These are phyloP conservation scores for Chrysosporium keratinophilum DNA, from an alignment of 2,329 filamentous ascomycete genomes.

Conservation along the genomic window DNA sequence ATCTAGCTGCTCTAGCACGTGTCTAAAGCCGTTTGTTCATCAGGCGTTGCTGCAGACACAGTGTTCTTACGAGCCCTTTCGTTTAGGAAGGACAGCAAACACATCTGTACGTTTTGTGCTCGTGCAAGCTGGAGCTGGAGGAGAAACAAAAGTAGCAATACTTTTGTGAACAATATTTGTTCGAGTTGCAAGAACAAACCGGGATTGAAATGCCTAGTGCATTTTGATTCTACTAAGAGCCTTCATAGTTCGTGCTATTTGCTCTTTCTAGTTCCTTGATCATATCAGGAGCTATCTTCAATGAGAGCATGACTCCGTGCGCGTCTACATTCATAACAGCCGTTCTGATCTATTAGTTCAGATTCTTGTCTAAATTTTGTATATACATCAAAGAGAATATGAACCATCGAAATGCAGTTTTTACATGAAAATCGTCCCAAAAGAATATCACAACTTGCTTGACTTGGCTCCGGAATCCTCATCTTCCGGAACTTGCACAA, in stretches of 20 bases:
- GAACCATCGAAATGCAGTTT: background rate
- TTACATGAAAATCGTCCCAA: background rate
- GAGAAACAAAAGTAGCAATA: constrained; percentile 6
- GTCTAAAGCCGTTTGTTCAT: background rate
- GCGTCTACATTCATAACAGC: constrained; percentile 28
- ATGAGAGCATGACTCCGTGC: constrained; percentile 40
- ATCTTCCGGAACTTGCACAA: constrained; percentile 69
- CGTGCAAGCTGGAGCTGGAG: constrained; percentile 34
- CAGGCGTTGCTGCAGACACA: background rate
- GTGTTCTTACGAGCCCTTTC: constrained; percentile 5
- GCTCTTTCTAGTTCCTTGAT: constrained; percentile 17
- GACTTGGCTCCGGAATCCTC: constrained; percentile 39
- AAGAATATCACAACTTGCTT: constrained; percentile 22
- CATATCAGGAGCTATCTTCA: constrained; percentile 19
- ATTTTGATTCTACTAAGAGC: constrained; percentile 24
- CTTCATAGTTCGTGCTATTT: constrained; percentile 40
- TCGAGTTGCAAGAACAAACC: constrained; percentile 31
- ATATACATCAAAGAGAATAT: background rate
- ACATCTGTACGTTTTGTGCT: constrained; percentile 33
- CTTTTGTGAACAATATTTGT: constrained; percentile 7
- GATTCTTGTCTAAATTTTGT: background rate
- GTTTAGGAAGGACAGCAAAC: constrained; percentile 14
- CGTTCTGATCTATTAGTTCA: background rate
- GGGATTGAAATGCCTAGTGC: background rate
- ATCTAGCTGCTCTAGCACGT: constrained; percentile 2